Evolutionary conservation across 2,329 filamentous ascomycete genomes (phyloP), one percentile per base, ranked within the genome.

Genomic region (Cytospora chrysosperma): DNA sequence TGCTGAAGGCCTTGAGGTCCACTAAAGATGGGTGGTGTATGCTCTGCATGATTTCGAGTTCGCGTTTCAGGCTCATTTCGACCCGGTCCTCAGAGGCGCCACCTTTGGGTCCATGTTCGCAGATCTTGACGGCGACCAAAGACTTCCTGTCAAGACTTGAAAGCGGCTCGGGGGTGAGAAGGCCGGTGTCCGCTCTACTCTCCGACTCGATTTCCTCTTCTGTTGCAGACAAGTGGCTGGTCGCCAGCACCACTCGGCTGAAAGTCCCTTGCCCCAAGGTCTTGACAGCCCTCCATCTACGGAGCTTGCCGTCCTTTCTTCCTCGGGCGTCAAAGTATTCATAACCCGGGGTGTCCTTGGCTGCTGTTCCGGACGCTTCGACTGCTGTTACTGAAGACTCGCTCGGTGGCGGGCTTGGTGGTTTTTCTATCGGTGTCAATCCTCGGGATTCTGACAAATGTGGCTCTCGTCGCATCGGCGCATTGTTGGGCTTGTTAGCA

Each of bases 211-310:
- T 63, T 63, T 79, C 76, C 30, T 81, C 78, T 43, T 82, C 80
- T 0, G 82, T 80, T 12, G 80, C 74, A 13, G 79, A 76, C 49
- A 86, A 83, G 72, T 96, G 87, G 70, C 90, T 92, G 13, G 93
- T 96, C 5, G 93, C 95, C 50, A 99, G 81, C 77, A 96, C 89
- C 24, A 99, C 95, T 71, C 91, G 91, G 74, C 93, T 97, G 75
- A 99, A 99, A 0, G 95, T 97, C 43, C 95, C 95, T 70, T 97
- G 92, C 6, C 95, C 95, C 7, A 99, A 83, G 68, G 88, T 80
- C 64, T 91, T 89, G 47, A 99, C 78, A 15, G 89, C 90, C 68
- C 91, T 86, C 87, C 95, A 99, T 68, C 86, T 83, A 62, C 89
- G 86, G 24, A 86, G 82, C 73, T 93, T 93, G 68, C 85, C 78